Evolutionary conservation across 2,329 filamentous ascomycete species (phyloP).

Genomic region (Calonectria montana): DNA sequence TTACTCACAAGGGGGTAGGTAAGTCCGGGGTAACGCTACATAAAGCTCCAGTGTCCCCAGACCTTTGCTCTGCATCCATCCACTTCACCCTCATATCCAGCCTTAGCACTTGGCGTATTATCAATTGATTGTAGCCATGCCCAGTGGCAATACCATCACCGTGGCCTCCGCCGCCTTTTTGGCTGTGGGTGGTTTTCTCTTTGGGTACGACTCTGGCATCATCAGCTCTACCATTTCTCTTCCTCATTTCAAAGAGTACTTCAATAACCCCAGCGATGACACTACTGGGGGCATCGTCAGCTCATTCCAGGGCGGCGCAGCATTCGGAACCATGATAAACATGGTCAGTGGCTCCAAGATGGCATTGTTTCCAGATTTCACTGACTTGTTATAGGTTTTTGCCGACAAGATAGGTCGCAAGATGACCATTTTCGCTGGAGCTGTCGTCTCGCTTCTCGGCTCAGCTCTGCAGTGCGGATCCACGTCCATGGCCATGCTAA

Average conservation of each 20-base stretch:
- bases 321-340: constrained; percentile 42
- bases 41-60: constrained; percentile 9
- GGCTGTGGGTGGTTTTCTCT: constrained; percentile 44
- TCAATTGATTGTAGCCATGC: constrained; percentile 16
- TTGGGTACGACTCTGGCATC: constrained; percentile 62
- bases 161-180: constrained; percentile 41
- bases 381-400: constrained; percentile 28
- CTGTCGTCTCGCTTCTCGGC: constrained; percentile 44
- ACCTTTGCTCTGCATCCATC: background rate
- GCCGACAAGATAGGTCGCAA: constrained; percentile 47
- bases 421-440: constrained; percentile 44
- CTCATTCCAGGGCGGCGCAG: constrained; percentile 43
- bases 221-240: constrained; percentile 50
- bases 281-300: constrained; percentile 40
- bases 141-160: constrained; percentile 23
- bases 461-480: constrained; percentile 48
- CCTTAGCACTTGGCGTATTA: background rate
- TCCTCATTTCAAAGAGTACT: constrained; percentile 52
- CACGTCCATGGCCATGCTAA: constrained; percentile 53
- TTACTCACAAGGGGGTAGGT: background rate
- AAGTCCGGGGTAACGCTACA: constrained; percentile 14
- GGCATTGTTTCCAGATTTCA: background rate
- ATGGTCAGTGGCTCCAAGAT: constrained; percentile 30
- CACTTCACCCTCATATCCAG: background rate
- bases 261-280: constrained; percentile 49